phyloP scores from a whole-genome alignment of 176 grass and related monocot species.

The Poa annua region DNA sequence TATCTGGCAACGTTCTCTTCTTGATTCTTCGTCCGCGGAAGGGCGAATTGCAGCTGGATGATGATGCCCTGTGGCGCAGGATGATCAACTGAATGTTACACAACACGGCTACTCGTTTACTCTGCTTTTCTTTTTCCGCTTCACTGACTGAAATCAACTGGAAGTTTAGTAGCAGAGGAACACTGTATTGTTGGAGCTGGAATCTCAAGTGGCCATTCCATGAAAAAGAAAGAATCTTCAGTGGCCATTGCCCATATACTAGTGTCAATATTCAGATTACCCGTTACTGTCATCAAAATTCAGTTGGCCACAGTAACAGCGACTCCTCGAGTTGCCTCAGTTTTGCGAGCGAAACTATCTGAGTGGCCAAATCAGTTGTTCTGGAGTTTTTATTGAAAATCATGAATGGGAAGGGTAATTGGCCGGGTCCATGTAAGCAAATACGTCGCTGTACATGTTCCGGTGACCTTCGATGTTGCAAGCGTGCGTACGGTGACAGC shows the following conservation, averaged over 20 bases:
- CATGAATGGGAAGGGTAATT: too few relatives aligned
- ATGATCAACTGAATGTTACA: not conserved
- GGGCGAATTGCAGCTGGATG: not conserved
- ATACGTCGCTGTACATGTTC: too few relatives aligned
- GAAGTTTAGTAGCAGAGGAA: not conserved
- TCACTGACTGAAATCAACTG: conserved; percentile 6
- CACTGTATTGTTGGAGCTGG: conserved; percentile 13
- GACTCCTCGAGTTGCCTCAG: not conserved
- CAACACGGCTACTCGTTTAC: not conserved
- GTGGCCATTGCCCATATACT: not conserved
- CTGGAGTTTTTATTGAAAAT: too few relatives aligned
- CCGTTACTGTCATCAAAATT: not conserved
- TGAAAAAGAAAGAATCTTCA: not conserved
- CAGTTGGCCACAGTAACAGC: not conserved
- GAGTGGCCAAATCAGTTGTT: too few relatives aligned
- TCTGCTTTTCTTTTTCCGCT: not conserved
- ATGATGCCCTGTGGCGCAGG: not conserved
- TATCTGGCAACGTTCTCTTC: not conserved
- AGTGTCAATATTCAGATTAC: not conserved
- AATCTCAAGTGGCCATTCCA: not conserved
- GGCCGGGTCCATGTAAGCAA: too few relatives aligned
- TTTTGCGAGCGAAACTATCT: not conserved
- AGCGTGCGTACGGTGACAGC: too few relatives aligned
- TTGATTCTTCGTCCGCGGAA: conserved; percentile 35
- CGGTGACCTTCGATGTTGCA: too few relatives aligned